phyloP scores from a whole-genome alignment of 345 rosid species.

The Diplotaxis tenuifolia region DNA sequence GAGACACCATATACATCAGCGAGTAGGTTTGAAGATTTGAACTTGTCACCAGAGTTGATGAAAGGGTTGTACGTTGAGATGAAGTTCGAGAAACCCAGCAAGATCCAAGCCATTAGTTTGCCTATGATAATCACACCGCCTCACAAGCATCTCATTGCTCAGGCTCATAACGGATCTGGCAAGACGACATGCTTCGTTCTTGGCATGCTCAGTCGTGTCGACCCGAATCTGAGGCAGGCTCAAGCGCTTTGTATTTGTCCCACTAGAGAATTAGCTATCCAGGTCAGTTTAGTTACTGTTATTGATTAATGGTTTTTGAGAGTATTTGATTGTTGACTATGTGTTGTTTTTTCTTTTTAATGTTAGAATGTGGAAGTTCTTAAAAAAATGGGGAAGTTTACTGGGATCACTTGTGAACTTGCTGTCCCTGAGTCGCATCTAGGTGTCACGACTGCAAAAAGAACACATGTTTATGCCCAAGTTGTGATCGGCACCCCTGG shows the following conservation, averaged over 20 bases:
- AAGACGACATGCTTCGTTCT: constrained; percentile 96
- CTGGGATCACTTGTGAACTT: constrained; percentile 68
- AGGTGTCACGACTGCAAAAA: constrained; percentile 37
- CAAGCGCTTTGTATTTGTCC: constrained; percentile 98
- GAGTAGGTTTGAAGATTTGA: constrained; percentile 73
- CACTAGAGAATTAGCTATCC: constrained; percentile 86
- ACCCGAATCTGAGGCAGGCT: constrained; percentile 52
- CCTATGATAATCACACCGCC: constrained; percentile 97
- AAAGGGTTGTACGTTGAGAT: constrained; percentile 90
- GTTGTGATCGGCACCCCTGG: constrained; percentile 98
- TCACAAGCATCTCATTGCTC: constrained; percentile 76
- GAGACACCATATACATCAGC: constrained; percentile 89
- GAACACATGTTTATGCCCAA: constrained; percentile 58
- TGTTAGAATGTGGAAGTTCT: constrained; percentile 88
- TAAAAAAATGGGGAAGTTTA: constrained; percentile 86
- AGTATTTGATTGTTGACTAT: background rate
- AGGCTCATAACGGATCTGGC: constrained; percentile 96
- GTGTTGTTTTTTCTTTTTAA: constrained; percentile 9
- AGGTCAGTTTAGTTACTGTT: constrained; percentile 55
- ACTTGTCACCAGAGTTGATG: constrained; percentile 66
- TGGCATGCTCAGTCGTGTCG: constrained; percentile 90
- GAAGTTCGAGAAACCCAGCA: constrained; percentile 92
- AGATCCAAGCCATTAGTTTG: constrained; percentile 86
- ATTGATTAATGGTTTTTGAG: too few relatives aligned
- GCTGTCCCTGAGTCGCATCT: constrained; percentile 67